These are phyloP conservation scores for Vaucheria bursata DNA, from an alignment of 352 stramenopile species.

Conservation along the genomic window DNA sequence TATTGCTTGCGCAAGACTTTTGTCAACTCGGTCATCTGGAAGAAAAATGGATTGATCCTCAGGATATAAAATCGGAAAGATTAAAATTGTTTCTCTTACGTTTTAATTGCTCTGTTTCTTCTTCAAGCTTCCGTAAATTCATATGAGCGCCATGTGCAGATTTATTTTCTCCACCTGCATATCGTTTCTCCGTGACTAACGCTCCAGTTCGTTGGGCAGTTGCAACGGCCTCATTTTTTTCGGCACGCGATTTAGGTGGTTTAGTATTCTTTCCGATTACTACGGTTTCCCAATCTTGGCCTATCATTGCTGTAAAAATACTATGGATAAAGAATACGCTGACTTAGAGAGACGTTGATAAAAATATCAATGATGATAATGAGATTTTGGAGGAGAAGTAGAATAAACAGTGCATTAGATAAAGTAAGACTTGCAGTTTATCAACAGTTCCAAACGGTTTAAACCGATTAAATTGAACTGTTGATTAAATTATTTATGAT, in stretches of 20 bases:
- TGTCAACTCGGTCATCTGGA: constrained; percentile 60
- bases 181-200: constrained; percentile 34
- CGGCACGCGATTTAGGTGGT: constrained; percentile 18
- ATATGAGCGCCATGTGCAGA: constrained; percentile 65
- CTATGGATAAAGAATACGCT: background rate
- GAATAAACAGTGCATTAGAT: too few relatives aligned
- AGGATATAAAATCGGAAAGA: constrained; percentile 4
- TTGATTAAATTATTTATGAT: too few relatives aligned
- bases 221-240: constrained; percentile 36
- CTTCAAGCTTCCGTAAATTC: constrained; percentile 78
- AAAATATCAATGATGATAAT: too few relatives aligned
- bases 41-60: too few relatives aligned
- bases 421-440: too few relatives aligned
- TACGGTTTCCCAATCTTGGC: constrained; percentile 44
- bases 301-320: constrained; percentile 10
- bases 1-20: constrained; percentile 76
- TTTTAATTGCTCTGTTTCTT: constrained; percentile 77
- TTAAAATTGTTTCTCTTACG: constrained; percentile 56
- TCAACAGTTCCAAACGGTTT: too few relatives aligned
- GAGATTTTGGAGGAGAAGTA: too few relatives aligned
- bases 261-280: constrained; percentile 43
- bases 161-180: constrained; percentile 60
- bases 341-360: too few relatives aligned
- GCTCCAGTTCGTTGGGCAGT: constrained; percentile 26
- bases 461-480: too few relatives aligned